Evolutionary conservation across 2,329 filamentous ascomycete genomes (phyloP), one percentile per base, ranked within the genome.

Genomic region (Cladobotryum protrusum): DNA sequence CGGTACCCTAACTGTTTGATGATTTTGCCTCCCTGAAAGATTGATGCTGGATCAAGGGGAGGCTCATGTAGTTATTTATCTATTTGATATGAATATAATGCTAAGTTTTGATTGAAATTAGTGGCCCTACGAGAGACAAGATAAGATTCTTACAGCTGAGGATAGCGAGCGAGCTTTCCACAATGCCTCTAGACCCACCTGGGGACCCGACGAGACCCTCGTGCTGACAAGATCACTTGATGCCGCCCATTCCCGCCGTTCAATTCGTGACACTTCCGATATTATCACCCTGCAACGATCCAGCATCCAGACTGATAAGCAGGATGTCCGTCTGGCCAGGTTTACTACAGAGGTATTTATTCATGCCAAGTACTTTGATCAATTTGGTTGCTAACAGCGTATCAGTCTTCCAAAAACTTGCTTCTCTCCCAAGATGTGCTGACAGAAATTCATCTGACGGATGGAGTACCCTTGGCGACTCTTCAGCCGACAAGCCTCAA

Each of bases 41-140:
- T 54, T 56, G 55, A 57, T 60, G 55, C 59, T 48, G 55, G 51
- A 52, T 55, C 46, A 52, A 52, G 47, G 48, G 56, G 57, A 59
- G 58, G 54, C 55, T 57, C 53, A 56, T 70, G 65, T 69, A 69
- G 57, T 57, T 66, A 66, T 56, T 51, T 55, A 54, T 58, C 48
- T 52, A 55, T 61, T 54, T 58, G 59, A 62, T 61, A 65, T 64
- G 61, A 65, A 61, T 64, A 63, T 52, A 64, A 66, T 64, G 66
- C 74, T 78, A 75, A 81, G 67, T 68, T 62, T 65, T 63, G 57
- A 63, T 63, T 67, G 58, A 59, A 60, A 66, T 62, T 82, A 95
- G 89, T 95, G 86, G 82, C 89, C 89, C 47, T 93, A 93, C 73
- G 79, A 87, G 67, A 88, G 89, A 72, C 82, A 83, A 69, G 74